Evolutionary conservation across 2,329 filamentous ascomycete species (phyloP), one percentile per base, ranked within the genome.

Genomic region (Pseudogymnoascus sp.): DNA sequence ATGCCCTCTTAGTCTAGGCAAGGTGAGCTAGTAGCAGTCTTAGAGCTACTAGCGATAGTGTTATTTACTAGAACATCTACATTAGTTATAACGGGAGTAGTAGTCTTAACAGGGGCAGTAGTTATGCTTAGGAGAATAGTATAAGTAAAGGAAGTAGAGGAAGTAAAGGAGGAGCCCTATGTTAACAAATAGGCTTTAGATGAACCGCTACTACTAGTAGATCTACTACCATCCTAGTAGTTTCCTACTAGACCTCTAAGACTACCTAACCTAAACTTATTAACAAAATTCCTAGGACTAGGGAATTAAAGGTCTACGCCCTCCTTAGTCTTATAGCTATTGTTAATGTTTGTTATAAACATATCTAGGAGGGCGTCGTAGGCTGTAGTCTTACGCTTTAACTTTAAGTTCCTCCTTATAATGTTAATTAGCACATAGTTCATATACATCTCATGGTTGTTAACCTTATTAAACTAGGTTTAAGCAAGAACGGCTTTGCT

Each of bases 391-490:
- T 72, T 74, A 15, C 73, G 68, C 57, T 60, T 60, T 9, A 33
- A 60, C 72, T 85, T 83, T 62, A 75, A 73, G 1, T 78, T 75
- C 19, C 77, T 76, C 3, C 75, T 77, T 0, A 83, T 84, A 23
- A 97, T 80, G 0, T 80, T 82, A 59, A 96, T 75, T 0, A 90
- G 85, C 0, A 89, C 91, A 70, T 95, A 99, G 82, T 96, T 96
- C 92, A 96, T 96, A 82, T 97, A 97, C 82, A 96, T 91, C 74
- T 97, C 95, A 0, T 93, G 87, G 78, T 96, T 96, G 2, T 95
- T 95, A 9, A 96, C 72, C 65, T 88, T 89, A 80, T 97, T 97
- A 76, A 96, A 86, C 95, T 95, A 97, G 0, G 91, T 91, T 92
- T 92, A 97, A 0, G 91, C 91, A 4, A 97, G 80, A 0, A 87